Evolutionary conservation across 2,329 filamentous ascomycete genomes (phyloP), one percentile per base, ranked within the genome.

Genomic region (Pyrenophora graminea): DNA sequence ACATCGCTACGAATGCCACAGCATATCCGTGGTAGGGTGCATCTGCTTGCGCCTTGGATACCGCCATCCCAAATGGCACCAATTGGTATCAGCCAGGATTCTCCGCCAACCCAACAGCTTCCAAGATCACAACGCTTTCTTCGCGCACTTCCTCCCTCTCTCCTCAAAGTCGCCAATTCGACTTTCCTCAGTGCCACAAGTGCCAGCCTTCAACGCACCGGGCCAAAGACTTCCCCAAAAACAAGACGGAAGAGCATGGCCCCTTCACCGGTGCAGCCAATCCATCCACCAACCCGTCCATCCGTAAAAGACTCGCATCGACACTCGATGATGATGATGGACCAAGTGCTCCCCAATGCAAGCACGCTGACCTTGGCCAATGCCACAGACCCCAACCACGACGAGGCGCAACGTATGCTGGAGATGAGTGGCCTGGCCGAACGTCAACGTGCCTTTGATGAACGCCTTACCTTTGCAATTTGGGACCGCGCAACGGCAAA

Each of bases 1-100:
- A 97, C 94, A 0, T 94, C 94, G 0, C 80, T 99, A 38, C 89
- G 94, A 38, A 96, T 99, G 84, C 94, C 94, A 3, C 92, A 97
- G 65, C 90, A 97, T 67, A 95, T 99, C 55, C 88, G 92, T 5
- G 94, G 94, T 17, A 88, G 91, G 45, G 94, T 99, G 48, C 94
- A 99, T 73, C 83, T 99, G 2, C 82, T 99, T 7, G 93, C 94
- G 0, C 94, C 94, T 0, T 97, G 91, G 94, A 97, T 99, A 39
- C 94, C 94, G 1, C 94, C 94, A 0, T 97, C 62, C 43, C 77
- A 70, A 62, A 77, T 67, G 74, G 68, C 70, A 25, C 71, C 73
- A 3, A 72, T 75, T 32, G 82, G 84, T 1, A 86, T 89, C 49
- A 84, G 83, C 13, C 86, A 90, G 64, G 86, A 86, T 13, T 81